Evolutionary conservation across 2,329 filamentous ascomycete genomes (phyloP), one percentile per base, ranked within the genome.

Genomic region (Pseudophaeomoniella oleicola): DNA sequence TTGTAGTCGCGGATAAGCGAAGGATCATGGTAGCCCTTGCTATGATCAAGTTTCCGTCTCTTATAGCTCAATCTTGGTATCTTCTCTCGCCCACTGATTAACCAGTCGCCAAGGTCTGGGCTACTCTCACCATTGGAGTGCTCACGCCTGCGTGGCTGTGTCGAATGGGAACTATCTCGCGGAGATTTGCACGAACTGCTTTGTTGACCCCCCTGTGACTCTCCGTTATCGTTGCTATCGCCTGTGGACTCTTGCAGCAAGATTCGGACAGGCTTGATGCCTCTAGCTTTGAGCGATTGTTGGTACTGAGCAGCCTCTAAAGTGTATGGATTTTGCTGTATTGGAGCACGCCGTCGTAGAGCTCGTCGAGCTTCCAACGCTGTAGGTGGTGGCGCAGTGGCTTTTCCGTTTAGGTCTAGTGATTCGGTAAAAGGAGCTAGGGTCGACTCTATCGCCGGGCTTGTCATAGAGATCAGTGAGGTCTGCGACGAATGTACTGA

Each of bases 321-420:
- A 1, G 58, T 46, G 39, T 67, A 68, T 2, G 64, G 64, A 42
- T 67, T 61, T 17, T 66, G 41, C 37, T 68, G 64, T 34, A 66
- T 66, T 5, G 61, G 57, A 43, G 63, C 64, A 29, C 64, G 57
- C 38, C 62, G 53, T 36, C 64, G 53, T 15, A 67, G 47, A 3
- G 48, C 49, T 38, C 58, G 52, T 39, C 52, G 19, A 46, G 49
- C 17, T 43, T 39, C 19, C 50, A 16, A 38, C 55, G 46, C 16
- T 37, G 44, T 32, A 54, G 17, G 13, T 55, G 35, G 42, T n/a
- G 41, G 22, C 4, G 35, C 32, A 15, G 40, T 35, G 13, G 41
- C 34, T 13, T 29, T 34, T 32, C 19, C 6, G 1, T 30, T 16
- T 11, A 18, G 10, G 16, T 38, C 34, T 18, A 16, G 17, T 5